Evolutionary conservation across 2,329 filamentous ascomycete genomes (phyloP), one percentile per base, ranked within the genome.

Genomic region (Beauveria scarabaeidicola): DNA sequence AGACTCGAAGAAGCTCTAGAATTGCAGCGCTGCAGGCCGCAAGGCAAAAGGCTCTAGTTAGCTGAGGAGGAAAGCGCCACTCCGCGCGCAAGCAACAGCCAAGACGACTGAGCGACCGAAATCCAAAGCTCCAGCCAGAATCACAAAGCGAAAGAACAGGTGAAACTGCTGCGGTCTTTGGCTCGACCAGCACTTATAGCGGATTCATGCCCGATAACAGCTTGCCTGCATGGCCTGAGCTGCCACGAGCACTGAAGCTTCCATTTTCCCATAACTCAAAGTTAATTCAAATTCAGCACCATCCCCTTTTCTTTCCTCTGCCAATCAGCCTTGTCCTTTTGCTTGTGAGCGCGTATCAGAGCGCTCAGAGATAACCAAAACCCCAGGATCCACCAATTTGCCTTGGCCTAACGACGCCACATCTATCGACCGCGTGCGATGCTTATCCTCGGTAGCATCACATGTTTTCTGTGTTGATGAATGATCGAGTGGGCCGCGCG

Each of bases 311-410:
- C n/a, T 4, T 36, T 5, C 6, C 5, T 25, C 27, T 36, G 25
- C 27, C 23, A 50, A 29, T 50, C 17, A 50, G 47, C 5, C 27
- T 15, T 36, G n/a, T 9, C 1, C 10, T 8, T n/a, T 19, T 36
- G n/a, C 27, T 10, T 32, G n/a, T 19, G n/a, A 38, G 29, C 32
- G 44, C 54, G 54, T 50, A 57, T 57, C 54, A 57, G 44, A 57
- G 54, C 54, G 54, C 54, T 29, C 32, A 57, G 21, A 57, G 54
- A 57, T 57, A 50, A 57, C 54, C 54, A 57, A 57, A 57, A 40
- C 44, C 44, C 29, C 29, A 48, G 44, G 54, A 48, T 57, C 54
- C 54, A 57, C 54, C 44, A 27, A n/a, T 13, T 21, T 25, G 17
- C 27, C 44, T 57, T 50, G 54, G 21, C 32, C 32, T 19, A 21